Conservation (phyloP, 1,284 basidiomycete genomes). For the Heterobasidion irregulare region DNA sequence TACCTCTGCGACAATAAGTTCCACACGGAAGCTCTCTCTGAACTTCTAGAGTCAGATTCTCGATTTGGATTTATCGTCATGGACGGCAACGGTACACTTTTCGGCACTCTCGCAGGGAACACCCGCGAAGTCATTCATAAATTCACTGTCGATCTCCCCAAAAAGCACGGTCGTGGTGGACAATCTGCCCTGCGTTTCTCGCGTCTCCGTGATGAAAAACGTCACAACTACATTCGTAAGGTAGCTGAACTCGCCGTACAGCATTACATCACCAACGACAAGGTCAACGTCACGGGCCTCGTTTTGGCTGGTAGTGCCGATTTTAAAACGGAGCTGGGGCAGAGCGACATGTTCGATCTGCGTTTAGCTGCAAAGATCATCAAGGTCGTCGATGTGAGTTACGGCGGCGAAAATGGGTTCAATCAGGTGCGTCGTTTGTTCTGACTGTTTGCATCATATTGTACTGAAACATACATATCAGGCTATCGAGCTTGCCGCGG, state of each 20-base stretch:
- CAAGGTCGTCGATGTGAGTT: conserved; percentile 98
- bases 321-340: conserved; percentile 97
- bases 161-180: conserved; percentile 99
- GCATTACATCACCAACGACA: conserved; percentile 97
- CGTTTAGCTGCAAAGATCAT: conserved; percentile 86
- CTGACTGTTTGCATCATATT: neutral
- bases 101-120: conserved; percentile 94
- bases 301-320: conserved; percentile 98
- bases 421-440: conserved; percentile 62
- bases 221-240: conserved; percentile 99
- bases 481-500: conserved; percentile 96
- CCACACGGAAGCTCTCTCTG: conserved; percentile 95
- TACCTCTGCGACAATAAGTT: conserved; percentile 99
- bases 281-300: conserved; percentile 95
- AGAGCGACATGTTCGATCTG: conserved; percentile 94
- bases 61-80: conserved; percentile 99
- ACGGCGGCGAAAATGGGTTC: conserved; percentile 99
- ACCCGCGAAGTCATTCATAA: conserved; percentile 97
- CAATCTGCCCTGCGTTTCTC: conserved; percentile 99
- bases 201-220: conserved; percentile 97
- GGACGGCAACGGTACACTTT: conserved; percentile 97
- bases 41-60: conserved; percentile 95
- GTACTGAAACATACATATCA: conserved; percentile 21
- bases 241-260: conserved; percentile 96
- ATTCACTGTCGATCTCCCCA: conserved; percentile 97